phyloP scores from a whole-genome alignment of 495 filamentous ascomycete genomes.

The Hamigera avellanea region DNA sequence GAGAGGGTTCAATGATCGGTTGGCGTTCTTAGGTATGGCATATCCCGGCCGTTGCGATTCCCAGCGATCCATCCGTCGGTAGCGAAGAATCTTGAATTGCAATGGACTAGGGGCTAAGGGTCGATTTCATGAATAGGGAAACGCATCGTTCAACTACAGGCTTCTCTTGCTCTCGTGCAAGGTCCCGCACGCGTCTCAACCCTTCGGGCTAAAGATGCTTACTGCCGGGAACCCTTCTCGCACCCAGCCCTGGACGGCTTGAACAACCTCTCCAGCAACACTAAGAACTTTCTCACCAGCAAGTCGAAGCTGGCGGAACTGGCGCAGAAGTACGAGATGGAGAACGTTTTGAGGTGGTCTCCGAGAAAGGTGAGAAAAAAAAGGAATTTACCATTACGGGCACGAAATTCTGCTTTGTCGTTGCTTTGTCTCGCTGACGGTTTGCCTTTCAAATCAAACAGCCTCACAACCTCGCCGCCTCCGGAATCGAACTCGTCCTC shows the following conservation, averaged over 20 bases:
- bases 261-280: constrained; percentile 47
- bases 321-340: constrained; percentile 56
- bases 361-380: constrained; percentile 62
- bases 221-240: constrained; percentile 52
- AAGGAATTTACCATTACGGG: too few species aligned
- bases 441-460: constrained; percentile 30
- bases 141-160: constrained; percentile 68
- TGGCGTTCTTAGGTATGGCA: constrained; percentile 85
- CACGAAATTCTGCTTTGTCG: too few species aligned
- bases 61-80: too few species aligned
- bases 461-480: constrained; percentile 57
- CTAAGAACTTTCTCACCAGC: constrained; percentile 43
- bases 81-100: too few species aligned
- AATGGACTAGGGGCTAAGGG: too few species aligned
- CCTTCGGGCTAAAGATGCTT: constrained; percentile 15
- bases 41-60: too few species aligned
- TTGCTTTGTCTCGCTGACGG: constrained; percentile 3
- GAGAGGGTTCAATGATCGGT: constrained; percentile 85
- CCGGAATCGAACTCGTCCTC: constrained; percentile 61
- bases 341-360: constrained; percentile 73
- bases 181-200: constrained; percentile 16
- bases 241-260: constrained; percentile 65
- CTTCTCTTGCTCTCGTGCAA: constrained; percentile 58
- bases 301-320: constrained; percentile 52
- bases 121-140: constrained; percentile 54